Conservation (phyloP, 208 protist species). For the Trypanosoma boissoni region DNA sequence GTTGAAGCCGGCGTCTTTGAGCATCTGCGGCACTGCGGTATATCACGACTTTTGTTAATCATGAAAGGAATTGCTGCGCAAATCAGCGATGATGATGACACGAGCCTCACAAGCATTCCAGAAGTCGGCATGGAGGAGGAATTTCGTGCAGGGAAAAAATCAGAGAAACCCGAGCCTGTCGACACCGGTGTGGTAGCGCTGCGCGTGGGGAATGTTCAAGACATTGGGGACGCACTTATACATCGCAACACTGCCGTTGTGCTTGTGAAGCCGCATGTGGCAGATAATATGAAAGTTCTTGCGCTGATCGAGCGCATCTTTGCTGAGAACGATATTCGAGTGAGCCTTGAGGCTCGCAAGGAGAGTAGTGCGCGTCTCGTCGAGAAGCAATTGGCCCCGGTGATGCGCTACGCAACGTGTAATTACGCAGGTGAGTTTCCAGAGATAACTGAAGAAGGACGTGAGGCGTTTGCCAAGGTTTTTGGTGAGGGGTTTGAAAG, state of each 20-base stretch:
- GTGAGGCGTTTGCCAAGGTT: slow-evolving; percentile 16
- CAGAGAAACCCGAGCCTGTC: not conserved
- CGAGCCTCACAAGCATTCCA: slow-evolving; percentile 7
- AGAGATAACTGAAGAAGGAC: slow-evolving; percentile 25
- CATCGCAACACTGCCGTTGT: slow-evolving; percentile 50
- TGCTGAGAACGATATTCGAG: slow-evolving; percentile 20
- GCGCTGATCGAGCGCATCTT: slow-evolving; percentile 27
- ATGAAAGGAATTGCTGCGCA: no score
- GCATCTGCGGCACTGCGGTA: slow-evolving; percentile 33
- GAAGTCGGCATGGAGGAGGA: slow-evolving; percentile 1
- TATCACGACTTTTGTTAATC: slow-evolving; percentile 22
- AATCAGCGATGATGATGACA: not conserved
- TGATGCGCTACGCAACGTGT: slow-evolving; percentile 24
- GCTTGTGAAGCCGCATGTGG: slow-evolving; percentile 48
- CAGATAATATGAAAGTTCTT: slow-evolving; percentile 17
- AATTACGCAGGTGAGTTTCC: slow-evolving; percentile 2
- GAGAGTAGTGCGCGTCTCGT: slow-evolving; percentile 20
- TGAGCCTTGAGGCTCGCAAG: slow-evolving; percentile 26
- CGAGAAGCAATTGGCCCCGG: slow-evolving; percentile 30
- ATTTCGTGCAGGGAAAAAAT: no score
- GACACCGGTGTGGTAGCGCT: not conserved
- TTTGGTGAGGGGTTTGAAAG: slow-evolving; percentile 35
- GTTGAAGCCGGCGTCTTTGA: slow-evolving; percentile 39
- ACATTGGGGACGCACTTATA: slow-evolving; percentile 21
- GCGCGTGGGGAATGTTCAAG: not conserved